These are phyloP conservation scores for Penstemon barbatus DNA, from an alignment of 257 asterid species.

Conservation along the genomic window DNA sequence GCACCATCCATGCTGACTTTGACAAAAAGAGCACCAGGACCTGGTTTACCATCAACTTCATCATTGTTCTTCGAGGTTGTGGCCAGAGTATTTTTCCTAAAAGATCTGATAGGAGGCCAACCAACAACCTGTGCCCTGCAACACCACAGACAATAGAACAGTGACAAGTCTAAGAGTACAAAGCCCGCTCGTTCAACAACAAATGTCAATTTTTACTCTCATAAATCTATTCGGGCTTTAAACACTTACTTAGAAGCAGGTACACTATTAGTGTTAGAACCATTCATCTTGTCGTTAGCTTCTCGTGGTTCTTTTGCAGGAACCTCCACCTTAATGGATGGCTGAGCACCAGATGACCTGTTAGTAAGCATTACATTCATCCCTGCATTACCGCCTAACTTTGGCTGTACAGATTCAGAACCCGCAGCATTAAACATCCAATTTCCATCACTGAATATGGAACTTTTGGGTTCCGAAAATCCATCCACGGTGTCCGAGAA, in stretches of 20 bases:
- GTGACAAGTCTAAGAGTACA: slow-evolving; percentile 3
- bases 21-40: slow-evolving; percentile 66
- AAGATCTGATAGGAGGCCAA: slow-evolving; percentile 92
- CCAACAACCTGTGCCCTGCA: slow-evolving; percentile 87
- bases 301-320: slow-evolving; percentile 43
- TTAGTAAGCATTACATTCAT: slow-evolving; percentile 34
- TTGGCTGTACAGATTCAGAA: slow-evolving; percentile 46
- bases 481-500: slow-evolving; percentile 68
- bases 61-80: slow-evolving; percentile 67
- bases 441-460: slow-evolving; percentile 48
- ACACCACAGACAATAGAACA: slow-evolving; percentile 23
- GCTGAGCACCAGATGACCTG: slow-evolving; percentile 38
- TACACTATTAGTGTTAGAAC: slow-evolving; percentile 43
- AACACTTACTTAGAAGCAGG: slow-evolving; percentile 80
- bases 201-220: not conserved
- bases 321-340: slow-evolving; percentile 38
- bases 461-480: slow-evolving; percentile 44
- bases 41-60: slow-evolving; percentile 76
- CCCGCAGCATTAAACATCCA: slow-evolving; percentile 61
- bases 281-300: slow-evolving; percentile 41
- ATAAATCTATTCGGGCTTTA: not conserved
- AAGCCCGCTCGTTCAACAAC: not conserved
- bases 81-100: slow-evolving; percentile 70
- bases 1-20: slow-evolving; percentile 98
- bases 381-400: slow-evolving; percentile 41